Conservation (phyloP, 1,284 basidiomycete species). For the Heterobasidion parviporum region DNA sequence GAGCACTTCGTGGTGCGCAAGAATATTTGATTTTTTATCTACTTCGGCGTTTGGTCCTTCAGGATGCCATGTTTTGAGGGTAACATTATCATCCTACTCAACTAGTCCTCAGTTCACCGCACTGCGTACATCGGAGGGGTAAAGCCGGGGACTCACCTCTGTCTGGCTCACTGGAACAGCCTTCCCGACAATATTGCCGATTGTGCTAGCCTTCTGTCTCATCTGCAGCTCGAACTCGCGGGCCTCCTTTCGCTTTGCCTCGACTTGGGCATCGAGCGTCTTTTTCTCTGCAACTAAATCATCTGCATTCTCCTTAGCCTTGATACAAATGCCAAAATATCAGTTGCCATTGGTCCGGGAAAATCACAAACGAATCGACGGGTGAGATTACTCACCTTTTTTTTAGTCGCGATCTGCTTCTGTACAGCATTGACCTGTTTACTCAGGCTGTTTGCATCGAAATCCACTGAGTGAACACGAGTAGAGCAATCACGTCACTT, state of each 20-base stretch:
- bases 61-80: constrained; percentile 82
- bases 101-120: background rate
- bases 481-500: background rate
- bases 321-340: background rate
- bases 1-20: constrained; percentile 96
- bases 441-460: constrained; percentile 69
- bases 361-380: background rate
- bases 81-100: constrained; percentile 81
- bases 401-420: constrained; percentile 91
- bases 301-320: constrained; percentile 89
- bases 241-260: constrained; percentile 65
- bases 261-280: constrained; percentile 73
- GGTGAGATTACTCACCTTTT: constrained; percentile 53
- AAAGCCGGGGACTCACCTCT: constrained; percentile 55
- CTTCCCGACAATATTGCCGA: constrained; percentile 92
- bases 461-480: constrained; percentile 60
- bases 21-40: constrained; percentile 65
- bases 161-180: constrained; percentile 81
- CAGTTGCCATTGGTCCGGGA: background rate
- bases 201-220: constrained; percentile 72
- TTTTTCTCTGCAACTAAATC: constrained; percentile 80
- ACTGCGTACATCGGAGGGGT: background rate
- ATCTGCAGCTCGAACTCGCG: constrained; percentile 75
- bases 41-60: constrained; percentile 59
- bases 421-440: constrained; percentile 87